phyloP scores from a whole-genome alignment of 2,329 filamentous ascomycete species.

The Hirsutella thompsonii region DNA sequence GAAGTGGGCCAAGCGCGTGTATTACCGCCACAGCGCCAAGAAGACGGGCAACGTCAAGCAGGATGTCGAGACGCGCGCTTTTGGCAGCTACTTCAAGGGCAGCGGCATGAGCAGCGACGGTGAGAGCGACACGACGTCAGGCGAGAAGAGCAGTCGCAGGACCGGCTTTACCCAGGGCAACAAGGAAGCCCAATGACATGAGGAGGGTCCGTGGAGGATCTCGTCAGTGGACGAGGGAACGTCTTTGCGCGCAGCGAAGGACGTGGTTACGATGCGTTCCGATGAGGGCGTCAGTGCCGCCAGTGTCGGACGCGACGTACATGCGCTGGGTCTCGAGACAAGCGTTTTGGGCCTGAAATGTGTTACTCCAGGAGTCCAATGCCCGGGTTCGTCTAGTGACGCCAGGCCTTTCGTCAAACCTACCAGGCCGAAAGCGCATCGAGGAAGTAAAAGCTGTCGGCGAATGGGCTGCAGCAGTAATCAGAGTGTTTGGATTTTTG shows the following conservation, averaged over 20 bases:
- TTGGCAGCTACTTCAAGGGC: slow-evolving; percentile 17
- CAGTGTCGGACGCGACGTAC: not conserved
- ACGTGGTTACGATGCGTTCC: not conserved
- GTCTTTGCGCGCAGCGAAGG: not conserved
- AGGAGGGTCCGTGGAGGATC: slow-evolving; percentile 2
- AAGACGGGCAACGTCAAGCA: slow-evolving; percentile 7
- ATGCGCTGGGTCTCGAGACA: not conserved
- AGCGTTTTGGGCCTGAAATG: not conserved
- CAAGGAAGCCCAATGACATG: slow-evolving; percentile 9
- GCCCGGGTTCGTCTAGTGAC: too few relatives aligned
- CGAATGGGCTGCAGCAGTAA: too few relatives aligned
- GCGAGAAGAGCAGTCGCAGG: slow-evolving; percentile 4
- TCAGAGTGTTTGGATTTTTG: too few relatives aligned
- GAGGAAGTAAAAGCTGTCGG: too few relatives aligned
- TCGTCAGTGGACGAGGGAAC: not conserved
- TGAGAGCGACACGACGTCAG: slow-evolving; percentile 2
- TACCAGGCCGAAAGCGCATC: too few relatives aligned
- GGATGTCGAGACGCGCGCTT: slow-evolving; percentile 19
- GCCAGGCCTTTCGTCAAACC: too few relatives aligned
- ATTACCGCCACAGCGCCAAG: slow-evolving; percentile 8
- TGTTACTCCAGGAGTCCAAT: not conserved
- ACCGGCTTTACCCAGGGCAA: not conserved
- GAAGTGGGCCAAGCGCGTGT: slow-evolving; percentile 44
- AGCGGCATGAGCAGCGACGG: slow-evolving; percentile 9
- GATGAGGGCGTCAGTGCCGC: not conserved